These are phyloP conservation scores for Piper longum DNA, from an alignment of 164 flowering plant species.

Conservation along the genomic window DNA sequence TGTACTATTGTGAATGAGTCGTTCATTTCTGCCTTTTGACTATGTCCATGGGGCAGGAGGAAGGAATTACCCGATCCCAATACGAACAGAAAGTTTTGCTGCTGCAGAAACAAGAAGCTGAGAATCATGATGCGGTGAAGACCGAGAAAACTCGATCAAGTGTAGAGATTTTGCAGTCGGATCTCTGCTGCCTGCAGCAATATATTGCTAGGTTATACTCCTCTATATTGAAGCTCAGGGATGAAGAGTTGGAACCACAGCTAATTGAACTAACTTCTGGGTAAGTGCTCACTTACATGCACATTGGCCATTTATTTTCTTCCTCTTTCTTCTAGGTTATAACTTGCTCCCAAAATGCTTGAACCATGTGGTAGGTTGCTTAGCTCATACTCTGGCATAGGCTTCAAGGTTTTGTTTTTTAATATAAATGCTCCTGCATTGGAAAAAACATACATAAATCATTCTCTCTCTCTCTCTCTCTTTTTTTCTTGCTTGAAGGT, in stretches of 20 bases:
- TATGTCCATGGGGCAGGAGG: constrained; percentile 22
- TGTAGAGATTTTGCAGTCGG: constrained; percentile 50
- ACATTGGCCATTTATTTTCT: no score
- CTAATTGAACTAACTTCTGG: constrained; percentile 53
- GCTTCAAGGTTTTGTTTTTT: no score
- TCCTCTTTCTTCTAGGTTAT: not conserved
- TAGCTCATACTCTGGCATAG: no score
- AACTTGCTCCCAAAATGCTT: not conserved
- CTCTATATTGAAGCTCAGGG: constrained; percentile 38
- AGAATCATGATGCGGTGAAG: constrained; percentile 41
- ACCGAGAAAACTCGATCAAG: constrained; percentile 38
- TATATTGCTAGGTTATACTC: constrained; percentile 38
- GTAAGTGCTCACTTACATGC: constrained; percentile 16
- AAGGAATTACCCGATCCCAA: constrained; percentile 49
- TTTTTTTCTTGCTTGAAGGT: not conserved
- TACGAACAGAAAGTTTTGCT: constrained; percentile 39
- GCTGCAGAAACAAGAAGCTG: constrained; percentile 49
- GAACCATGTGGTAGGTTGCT: no score
- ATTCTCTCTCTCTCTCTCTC: not conserved
- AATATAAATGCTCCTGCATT: no score
- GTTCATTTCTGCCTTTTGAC: not conserved
- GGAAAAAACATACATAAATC: no score
- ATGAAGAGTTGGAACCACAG: constrained; percentile 67
- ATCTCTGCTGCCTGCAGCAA: constrained; percentile 35
- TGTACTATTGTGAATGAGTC: not conserved